Percentiles rank a stretch among this genome's conserved stretches.
Evolutionary conservation across 2,329 filamentous ascomycete species (phyloP).

Genomic region (Fonsecaea multimorphosa): DNA sequence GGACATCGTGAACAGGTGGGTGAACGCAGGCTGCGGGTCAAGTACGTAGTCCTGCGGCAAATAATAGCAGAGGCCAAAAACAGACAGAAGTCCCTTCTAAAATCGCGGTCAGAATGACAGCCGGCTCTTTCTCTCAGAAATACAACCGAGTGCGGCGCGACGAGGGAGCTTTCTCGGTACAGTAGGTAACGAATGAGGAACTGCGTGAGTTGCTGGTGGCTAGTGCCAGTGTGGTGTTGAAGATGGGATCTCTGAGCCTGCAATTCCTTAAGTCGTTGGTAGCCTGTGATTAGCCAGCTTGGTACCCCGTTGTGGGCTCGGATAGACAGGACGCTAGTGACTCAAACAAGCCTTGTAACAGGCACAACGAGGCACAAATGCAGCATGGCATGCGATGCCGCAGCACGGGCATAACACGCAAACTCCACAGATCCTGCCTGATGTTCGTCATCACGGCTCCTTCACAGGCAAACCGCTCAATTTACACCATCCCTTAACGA

Average conservation of each 20-base stretch:
- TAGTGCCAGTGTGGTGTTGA: background rate
- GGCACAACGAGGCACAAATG: constrained; percentile 4
- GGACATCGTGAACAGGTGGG: constrained; percentile 26
- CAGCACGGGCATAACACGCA: constrained; percentile 14
- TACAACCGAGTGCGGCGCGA: background rate
- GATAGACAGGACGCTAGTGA: background rate
- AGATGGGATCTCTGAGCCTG: background rate
- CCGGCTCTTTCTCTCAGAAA: background rate
- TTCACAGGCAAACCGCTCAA: constrained; percentile 8
- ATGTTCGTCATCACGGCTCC: constrained; percentile 14
- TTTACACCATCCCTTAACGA: background rate
- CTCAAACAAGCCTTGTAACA: background rate
- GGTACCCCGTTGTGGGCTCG: background rate
- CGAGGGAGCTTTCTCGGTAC: background rate
- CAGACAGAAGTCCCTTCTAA: background rate
- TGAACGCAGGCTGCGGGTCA: background rate
- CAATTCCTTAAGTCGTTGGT: background rate
- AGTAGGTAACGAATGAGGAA: background rate
- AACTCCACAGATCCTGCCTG: constrained; percentile 16
- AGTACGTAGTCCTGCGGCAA: background rate
- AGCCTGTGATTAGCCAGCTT: background rate
- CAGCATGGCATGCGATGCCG: constrained; percentile 12
- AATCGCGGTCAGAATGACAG: background rate
- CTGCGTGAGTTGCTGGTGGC: background rate
- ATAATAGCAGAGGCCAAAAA: background rate